Evolutionary conservation across 306 rosid species (phyloP).

Genomic region (Quillaja saponaria): DNA sequence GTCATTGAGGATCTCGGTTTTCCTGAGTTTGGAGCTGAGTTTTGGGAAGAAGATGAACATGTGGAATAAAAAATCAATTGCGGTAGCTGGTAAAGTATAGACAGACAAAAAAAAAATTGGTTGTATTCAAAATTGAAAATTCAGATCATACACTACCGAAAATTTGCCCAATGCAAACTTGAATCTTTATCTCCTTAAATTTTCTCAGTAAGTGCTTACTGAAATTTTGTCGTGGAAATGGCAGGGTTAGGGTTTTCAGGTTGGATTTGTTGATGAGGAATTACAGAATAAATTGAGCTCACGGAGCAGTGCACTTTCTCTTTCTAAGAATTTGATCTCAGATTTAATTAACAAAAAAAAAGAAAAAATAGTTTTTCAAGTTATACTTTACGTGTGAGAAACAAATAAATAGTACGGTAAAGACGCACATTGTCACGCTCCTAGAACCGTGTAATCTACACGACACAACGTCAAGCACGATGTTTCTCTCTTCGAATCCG

Average conservation of each 20-base stretch:
- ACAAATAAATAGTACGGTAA: neutral
- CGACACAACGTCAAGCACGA: neutral
- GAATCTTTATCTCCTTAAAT: neutral
- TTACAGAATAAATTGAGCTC: slow-evolving; percentile 38
- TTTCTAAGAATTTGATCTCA: slow-evolving; percentile 18
- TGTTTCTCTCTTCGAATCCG: neutral
- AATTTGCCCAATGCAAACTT: slow-evolving; percentile 5
- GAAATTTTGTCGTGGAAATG: neutral
- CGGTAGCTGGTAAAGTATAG: too few relatives aligned
- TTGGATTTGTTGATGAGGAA: slow-evolving; percentile 30
- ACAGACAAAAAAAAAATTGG: neutral
- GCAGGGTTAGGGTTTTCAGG: slow-evolving; percentile 47
- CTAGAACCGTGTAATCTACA: too few relatives aligned
- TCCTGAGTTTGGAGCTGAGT: slow-evolving; percentile 17
- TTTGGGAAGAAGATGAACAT: slow-evolving; percentile 27
- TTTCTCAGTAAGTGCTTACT: too few relatives aligned
- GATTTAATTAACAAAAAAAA: slow-evolving; percentile 8
- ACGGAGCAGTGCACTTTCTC: slow-evolving; percentile 21
- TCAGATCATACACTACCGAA: slow-evolving; percentile 35
- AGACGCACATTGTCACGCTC: too few relatives aligned
- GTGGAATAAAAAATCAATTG: slow-evolving; percentile 24
- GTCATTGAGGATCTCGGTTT: slow-evolving; percentile 53
- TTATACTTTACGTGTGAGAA: slow-evolving; percentile 14
- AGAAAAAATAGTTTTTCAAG: too few relatives aligned
- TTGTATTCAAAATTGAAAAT: neutral